Base-by-base conservation (phyloP, 2,329 filamentous ascomycete species). In the Xylaria digitata region DNA sequence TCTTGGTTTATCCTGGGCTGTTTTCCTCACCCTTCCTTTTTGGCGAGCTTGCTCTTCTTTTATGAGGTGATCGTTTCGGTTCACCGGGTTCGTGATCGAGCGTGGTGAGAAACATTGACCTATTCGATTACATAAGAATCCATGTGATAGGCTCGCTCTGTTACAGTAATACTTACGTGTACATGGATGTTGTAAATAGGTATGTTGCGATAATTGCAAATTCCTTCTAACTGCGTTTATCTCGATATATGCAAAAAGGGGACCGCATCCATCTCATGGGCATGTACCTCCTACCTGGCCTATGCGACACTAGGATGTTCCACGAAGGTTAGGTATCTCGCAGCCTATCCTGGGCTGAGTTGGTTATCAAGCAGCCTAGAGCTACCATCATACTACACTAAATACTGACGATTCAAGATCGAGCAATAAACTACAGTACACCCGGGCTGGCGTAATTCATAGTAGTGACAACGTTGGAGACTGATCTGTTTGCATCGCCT, bases 261-360 rank as follows among this genome's bases (percentile, higher is more conserved):
- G 61, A 48, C 40, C 34, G 21, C 23, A 54, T 65, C 49, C 49
- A 23, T 55, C 45, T 42, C 6, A 9, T 21, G 26, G 26, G 26
- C 21, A 55, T 30, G 53, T n/a, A n/a, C 64, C 45, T 34, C 64
- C 45, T 37, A 37, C 34, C 34, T 37, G 26, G 5, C 26, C 57
- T 46, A 26, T 15, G 23, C 62, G 49, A 64, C 49, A 54, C 61
- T 26, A 26, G 26, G 11, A 43, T 52, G 57, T 52, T 50, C 15
- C 46, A 45, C 49, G 26, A 53, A 55, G 43, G 26, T 26, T 26
- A 26, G 26, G 54, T 50, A 66, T 63, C 64, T 61, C 42, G 61
- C 57, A 65, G 65, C 61, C 61, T 61, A 67, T 61, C 61, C 21
- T 45, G n/a, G n/a, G 64, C 43, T 60, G 64, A 62, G 43, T 21